These are phyloP conservation scores for Metschnikowia vanudenii DNA, from an alignment of 805 yeast species.

Conservation along the genomic window DNA sequence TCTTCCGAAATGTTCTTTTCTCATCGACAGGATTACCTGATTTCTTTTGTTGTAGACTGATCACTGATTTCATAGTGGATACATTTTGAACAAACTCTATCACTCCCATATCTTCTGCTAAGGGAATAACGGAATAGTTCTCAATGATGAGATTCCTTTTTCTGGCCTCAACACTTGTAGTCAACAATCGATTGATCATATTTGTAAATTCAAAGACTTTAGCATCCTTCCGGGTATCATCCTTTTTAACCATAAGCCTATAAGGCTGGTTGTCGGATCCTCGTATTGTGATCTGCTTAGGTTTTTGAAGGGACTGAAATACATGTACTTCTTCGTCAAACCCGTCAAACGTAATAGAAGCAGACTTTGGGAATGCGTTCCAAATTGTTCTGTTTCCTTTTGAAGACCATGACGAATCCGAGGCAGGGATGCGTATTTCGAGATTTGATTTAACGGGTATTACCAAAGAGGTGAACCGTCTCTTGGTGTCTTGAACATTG, in stretches of 20 bases:
- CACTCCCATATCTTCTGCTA: conserved; percentile 83
- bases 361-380: conserved; percentile 44
- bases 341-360: conserved; percentile 50
- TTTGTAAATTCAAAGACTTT: conserved; percentile 89
- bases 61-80: conserved; percentile 64
- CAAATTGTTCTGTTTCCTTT: conserved; percentile 1
- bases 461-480: conserved; percentile 48
- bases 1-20: conserved; percentile 28
- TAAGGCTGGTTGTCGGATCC: conserved; percentile 81
- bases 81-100: conserved; percentile 80
- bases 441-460: conserved; percentile 74
- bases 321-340: conserved; percentile 70
- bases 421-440: conserved; percentile 59
- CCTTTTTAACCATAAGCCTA: conserved; percentile 78
- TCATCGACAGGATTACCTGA: conserved; percentile 23
- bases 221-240: conserved; percentile 94
- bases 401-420: conserved; percentile 29
- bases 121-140: conserved; percentile 85
- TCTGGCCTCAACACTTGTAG: conserved; percentile 66
- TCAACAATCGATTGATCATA: conserved; percentile 73
- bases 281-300: conserved; percentile 67
- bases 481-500: conserved; percentile 29
- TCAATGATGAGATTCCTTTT: conserved; percentile 68
- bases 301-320: conserved; percentile 81
- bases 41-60: conserved; percentile 28